These are phyloP conservation scores for Saraca asoca DNA, from an alignment of 331 rosid species.

Conservation along the genomic window DNA sequence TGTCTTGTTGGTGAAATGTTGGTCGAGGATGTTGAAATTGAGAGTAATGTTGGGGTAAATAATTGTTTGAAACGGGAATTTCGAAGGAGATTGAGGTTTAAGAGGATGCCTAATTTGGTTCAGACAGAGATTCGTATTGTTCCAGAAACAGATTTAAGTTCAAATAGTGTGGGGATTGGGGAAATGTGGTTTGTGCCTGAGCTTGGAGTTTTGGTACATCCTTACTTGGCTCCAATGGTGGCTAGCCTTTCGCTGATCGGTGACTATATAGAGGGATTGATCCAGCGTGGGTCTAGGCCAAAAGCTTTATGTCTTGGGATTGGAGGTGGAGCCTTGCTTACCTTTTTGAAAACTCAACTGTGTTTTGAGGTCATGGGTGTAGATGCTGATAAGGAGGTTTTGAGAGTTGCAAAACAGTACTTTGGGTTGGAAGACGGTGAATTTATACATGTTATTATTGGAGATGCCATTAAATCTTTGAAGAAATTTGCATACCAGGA, in stretches of 20 bases:
- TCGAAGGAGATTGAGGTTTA: constrained; percentile 84
- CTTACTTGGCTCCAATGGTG: constrained; percentile 81
- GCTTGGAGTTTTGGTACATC: constrained; percentile 64
- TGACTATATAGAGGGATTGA: constrained; percentile 38
- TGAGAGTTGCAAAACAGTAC: constrained; percentile 56
- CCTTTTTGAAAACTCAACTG: constrained; percentile 58
- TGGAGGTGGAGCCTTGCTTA: constrained; percentile 83
- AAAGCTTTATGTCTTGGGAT: constrained; percentile 84
- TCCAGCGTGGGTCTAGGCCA: constrained; percentile 54
- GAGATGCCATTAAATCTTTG: constrained; percentile 59
- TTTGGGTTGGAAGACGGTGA: constrained; percentile 62
- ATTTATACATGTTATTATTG: constrained; percentile 44
- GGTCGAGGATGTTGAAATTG: constrained; percentile 82
- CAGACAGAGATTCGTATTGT: constrained; percentile 66
- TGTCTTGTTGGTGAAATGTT: constrained; percentile 73
- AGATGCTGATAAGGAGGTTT: constrained; percentile 65
- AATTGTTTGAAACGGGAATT: constrained; percentile 51
- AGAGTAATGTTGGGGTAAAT: constrained; percentile 31
- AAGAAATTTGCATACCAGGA: constrained; percentile 39
- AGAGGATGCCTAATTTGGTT: constrained; percentile 80
- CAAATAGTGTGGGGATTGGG: constrained; percentile 41
- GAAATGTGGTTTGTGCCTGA: constrained; percentile 53
- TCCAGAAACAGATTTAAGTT: constrained; percentile 37
- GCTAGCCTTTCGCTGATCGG: constrained; percentile 61
- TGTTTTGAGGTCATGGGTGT: constrained; percentile 70